Evolutionary conservation across 1,284 basidiomycete genomes (phyloP).

Genomic region (Austroboletus olivaceoglutinosus): DNA sequence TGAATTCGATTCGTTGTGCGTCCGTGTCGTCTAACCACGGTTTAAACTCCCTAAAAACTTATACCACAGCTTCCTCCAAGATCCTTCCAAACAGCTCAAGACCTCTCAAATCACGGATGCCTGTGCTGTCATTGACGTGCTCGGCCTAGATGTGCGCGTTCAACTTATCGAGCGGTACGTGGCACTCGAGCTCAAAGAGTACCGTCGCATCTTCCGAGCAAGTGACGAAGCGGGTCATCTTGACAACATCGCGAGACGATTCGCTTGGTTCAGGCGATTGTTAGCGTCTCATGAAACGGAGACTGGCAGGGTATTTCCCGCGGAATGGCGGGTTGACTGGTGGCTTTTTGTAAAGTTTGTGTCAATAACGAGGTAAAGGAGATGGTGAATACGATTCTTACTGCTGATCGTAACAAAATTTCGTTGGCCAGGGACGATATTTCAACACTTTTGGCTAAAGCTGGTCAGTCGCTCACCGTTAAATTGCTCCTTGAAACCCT

Average conservation of each 20-base stretch:
- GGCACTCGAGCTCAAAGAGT: slow-evolving; percentile 90
- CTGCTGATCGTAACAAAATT: neutral
- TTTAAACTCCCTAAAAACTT: slow-evolving; percentile 4
- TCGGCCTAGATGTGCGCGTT: slow-evolving; percentile 78
- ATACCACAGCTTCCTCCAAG: slow-evolving; percentile 68
- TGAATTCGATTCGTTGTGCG: slow-evolving; percentile 90
- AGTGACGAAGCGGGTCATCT: slow-evolving; percentile 94
- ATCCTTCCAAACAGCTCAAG: slow-evolving; percentile 67
- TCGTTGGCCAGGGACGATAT: slow-evolving; percentile 60
- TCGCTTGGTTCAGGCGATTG: slow-evolving; percentile 95
- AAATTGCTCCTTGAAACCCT: slow-evolving; percentile 80
- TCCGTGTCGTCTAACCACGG: slow-evolving; percentile 11
- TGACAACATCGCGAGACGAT: slow-evolving; percentile 91
- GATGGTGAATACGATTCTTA: neutral
- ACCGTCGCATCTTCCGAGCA: slow-evolving; percentile 91
- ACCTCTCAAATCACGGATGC: slow-evolving; percentile 69
- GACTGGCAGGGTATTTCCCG: slow-evolving; percentile 78
- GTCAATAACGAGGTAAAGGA: slow-evolving; percentile 76
- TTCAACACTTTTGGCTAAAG: slow-evolving; percentile 62
- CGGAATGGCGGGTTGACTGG: slow-evolving; percentile 81
- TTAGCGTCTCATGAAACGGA: slow-evolving; percentile 88
- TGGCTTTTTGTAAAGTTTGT: slow-evolving; percentile 79
- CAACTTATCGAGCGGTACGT: slow-evolving; percentile 90
- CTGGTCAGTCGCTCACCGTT: slow-evolving; percentile 71
- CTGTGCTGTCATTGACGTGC: slow-evolving; percentile 80